Evolutionary conservation across 2,329 filamentous ascomycete genomes (phyloP), one percentile per base, ranked within the genome.

Genomic region (Exophiala bonariae): DNA sequence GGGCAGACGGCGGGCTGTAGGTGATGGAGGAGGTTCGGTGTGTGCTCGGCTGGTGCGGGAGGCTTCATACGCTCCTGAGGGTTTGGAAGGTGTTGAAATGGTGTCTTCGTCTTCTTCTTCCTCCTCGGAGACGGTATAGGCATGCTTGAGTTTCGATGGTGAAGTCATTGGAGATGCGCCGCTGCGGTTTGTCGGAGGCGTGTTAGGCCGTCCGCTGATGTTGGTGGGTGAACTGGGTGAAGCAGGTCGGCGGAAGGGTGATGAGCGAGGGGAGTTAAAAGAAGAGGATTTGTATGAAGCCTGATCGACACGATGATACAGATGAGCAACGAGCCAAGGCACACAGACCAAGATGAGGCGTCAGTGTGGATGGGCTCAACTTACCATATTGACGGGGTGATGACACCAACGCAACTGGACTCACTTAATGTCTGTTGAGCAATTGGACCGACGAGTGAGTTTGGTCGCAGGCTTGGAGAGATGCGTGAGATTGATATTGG

Each of bases 231-330:
- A 74, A 32, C 77, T 78, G 3, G 86, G 82, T 3, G 72, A 77
- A 2, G 83, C 86, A 7, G 80, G 80, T 54, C 84, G 77, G 59
- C 83, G 79, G 47, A 87, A 85, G 2, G 86, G 83, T 8, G 86
- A 87, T 18, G 79, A 76, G 64, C 87, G 81, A 58, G 81, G 79
- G 37, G 86, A 85, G 56, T 83, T 83, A 68, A 86, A 87, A 50
- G 84, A 84, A n/a, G 56, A 53, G 8, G 52, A 49, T 38, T 50
- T 55, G 45, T 55, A 52, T 20, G 52, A 55, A 13, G 52, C 33
- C 52, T 55, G 23, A 6, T 6, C 23, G 11, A 26, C 6, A 11
- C 6, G 23, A 26, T 6, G 6, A 6, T 6, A 26, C 11, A 6
- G 23, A 26, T 26, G 23, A 26, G 23, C 23, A 26, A 26, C 23